Percentiles rank a stretch among this genome's conserved stretches.
phyloP scores from a whole-genome alignment of 208 protist species.

The Leishmania lainsoni region DNA sequence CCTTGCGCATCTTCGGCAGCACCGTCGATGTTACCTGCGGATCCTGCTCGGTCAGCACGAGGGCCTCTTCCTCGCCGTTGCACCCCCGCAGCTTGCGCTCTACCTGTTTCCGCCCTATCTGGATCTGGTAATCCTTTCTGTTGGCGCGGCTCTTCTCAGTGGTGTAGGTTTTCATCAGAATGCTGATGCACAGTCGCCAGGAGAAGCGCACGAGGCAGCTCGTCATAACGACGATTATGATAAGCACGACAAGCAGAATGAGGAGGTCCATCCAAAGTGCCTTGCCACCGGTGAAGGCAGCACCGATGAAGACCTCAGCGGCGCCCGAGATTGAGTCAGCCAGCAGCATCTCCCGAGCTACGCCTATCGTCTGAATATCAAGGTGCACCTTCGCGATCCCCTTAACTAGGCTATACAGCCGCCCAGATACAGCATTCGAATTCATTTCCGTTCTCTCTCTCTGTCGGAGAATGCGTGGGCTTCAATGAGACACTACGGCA shows the following conservation, averaged over 20 bases:
- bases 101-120: conserved; percentile 32
- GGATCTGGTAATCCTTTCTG: conserved; percentile 35
- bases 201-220: conserved; percentile 44
- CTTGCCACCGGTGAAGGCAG: conserved; percentile 25
- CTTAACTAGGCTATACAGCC: conserved; percentile 22
- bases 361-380: conserved; percentile 39
- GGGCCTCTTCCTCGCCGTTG: conserved; percentile 30
- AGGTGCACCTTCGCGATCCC: conserved; percentile 39
- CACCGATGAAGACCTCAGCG: conserved; percentile 34
- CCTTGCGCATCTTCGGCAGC: conserved; percentile 13
- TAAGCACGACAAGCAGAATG: conserved; percentile 21
- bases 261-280: conserved; percentile 51
- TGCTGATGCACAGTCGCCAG: conserved; percentile 42
- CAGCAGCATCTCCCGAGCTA: conserved; percentile 31
- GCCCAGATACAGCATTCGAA: conserved; percentile 13
- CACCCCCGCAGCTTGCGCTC: conserved; percentile 25
- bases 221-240: conserved; percentile 31
- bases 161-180: conserved; percentile 29
- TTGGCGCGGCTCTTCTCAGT: conserved; percentile 34
- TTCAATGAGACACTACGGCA: background rate
- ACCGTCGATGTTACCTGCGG: conserved; percentile 26
- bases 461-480: conserved; percentile 10
- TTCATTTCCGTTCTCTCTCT: conserved; percentile 1
- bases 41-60: conserved; percentile 28
- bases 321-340: conserved; percentile 42